Evolutionary conservation across 306 rosid genomes (phyloP), one percentile per base, ranked within the genome.

Genomic region (Vachellia pachyceras): DNA sequence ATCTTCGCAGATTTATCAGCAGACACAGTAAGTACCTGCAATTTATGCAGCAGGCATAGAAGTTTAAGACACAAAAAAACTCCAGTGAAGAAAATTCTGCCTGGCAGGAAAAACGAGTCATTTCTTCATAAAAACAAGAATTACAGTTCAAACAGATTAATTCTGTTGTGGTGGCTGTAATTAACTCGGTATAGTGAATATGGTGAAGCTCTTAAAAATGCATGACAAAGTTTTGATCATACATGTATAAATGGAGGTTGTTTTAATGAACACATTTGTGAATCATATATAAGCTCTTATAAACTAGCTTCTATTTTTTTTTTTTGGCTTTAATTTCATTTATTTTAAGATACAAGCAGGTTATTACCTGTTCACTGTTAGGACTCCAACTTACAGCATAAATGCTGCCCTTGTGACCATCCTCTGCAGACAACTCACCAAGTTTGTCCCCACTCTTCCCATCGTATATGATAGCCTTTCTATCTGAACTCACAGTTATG

Each of bases 301-400:
- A n/a, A n/a, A n/a, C n/a, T n/a, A n/a, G n/a, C n/a, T n/a, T n/a
- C n/a, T n/a, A n/a, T n/a, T n/a, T n/a, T n/a, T n/a, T n/a, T n/a
- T n/a, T n/a, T n/a, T n/a, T n/a, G n/a, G n/a, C n/a, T n/a, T n/a
- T n/a, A n/a, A n/a, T n/a, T n/a, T n/a, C n/a, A n/a, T n/a, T n/a
- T n/a, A n/a, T n/a, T 46, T 13, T 46, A 46, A 14, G 68, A 9
- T 8, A 25, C 23, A 72, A 57, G 13, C 63, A 72, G n/a, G n/a
- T n/a, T 47, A 5, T 78, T 41, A 95, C 98, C 94, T 87, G 90
- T 86, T 91, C 93, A n/a, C 98, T 91, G 87, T 95, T 93, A 77
- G 96, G 93, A 85, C 97, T 93, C 97, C 98, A 95, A 80, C 97
- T 88, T 84, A 87, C 90, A 75, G 97, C 94, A 86, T 95, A 95